Conservation (phyloP, 768 basidiomycete species). For the Boletus sp. region DNA sequence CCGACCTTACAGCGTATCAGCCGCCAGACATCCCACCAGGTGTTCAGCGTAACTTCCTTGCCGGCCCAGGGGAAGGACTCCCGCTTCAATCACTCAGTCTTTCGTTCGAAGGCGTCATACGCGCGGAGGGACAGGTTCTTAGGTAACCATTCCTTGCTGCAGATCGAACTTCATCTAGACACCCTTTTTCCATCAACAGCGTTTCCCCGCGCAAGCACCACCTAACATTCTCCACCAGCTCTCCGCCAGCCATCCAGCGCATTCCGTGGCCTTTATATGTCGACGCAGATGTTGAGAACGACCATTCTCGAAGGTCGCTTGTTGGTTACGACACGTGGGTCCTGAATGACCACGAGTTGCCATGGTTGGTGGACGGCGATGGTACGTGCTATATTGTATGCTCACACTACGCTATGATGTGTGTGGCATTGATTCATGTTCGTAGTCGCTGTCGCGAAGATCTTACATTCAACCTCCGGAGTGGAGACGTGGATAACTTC, state of each 20-base stretch:
- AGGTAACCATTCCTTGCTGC: slow-evolving; percentile 43
- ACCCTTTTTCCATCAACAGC: slow-evolving; percentile 35
- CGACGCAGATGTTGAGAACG: slow-evolving; percentile 36
- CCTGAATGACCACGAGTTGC: slow-evolving; percentile 59
- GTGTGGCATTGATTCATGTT: background rate
- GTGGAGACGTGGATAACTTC: slow-evolving; percentile 84
- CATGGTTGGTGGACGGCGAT: slow-evolving; percentile 73
- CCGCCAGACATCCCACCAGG: slow-evolving; percentile 43
- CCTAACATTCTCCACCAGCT: slow-evolving; percentile 70
- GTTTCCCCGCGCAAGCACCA: slow-evolving; percentile 70
- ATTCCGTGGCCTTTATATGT: slow-evolving; percentile 76
- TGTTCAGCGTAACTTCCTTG: slow-evolving; percentile 65
- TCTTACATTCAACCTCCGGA: slow-evolving; percentile 55
- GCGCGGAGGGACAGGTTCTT: slow-evolving; percentile 68
- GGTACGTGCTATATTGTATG: slow-evolving; percentile 41
- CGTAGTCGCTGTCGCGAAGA: slow-evolving; percentile 62
- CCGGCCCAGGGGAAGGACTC: slow-evolving; percentile 78
- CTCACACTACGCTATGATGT: background rate
- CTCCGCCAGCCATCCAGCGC: slow-evolving; percentile 73
- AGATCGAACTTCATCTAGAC: slow-evolving; percentile 1
- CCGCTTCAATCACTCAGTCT: slow-evolving; percentile 65
- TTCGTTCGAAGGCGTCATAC: slow-evolving; percentile 78
- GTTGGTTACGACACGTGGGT: slow-evolving; percentile 67
- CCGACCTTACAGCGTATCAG: slow-evolving; percentile 54
- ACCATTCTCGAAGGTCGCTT: slow-evolving; percentile 33